phyloP scores from a whole-genome alignment of 768 basidiomycete genomes.

The Tulasnella sp. region DNA sequence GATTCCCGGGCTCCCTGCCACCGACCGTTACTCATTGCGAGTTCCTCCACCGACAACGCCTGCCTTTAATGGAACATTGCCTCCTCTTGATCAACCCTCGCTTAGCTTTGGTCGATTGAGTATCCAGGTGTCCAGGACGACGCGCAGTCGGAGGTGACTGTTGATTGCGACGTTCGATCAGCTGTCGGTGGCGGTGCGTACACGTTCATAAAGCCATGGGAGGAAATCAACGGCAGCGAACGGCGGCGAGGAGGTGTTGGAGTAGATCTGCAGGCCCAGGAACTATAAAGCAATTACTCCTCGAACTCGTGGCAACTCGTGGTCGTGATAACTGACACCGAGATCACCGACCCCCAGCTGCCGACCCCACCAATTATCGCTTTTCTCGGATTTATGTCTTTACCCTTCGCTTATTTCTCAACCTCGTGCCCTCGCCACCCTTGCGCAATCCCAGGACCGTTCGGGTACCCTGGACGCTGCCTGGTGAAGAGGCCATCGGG shows the following conservation, averaged over 20 bases:
- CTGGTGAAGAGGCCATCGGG: no score
- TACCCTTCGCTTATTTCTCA: no score
- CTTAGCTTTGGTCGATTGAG: background rate
- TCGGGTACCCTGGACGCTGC: no score
- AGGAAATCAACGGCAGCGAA: no score
- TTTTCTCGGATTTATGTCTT: background rate
- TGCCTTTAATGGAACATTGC: background rate
- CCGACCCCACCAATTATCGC: background rate
- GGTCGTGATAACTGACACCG: background rate
- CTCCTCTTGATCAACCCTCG: background rate
- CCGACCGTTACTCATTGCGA: background rate
- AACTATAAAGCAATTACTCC: background rate
- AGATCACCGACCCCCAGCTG: background rate
- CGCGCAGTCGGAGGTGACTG: background rate
- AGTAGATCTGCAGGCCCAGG: background rate
- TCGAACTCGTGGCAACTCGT: background rate
- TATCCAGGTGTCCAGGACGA: background rate
- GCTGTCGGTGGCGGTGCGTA: background rate
- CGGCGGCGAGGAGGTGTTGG: no score
- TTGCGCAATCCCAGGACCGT: no score
- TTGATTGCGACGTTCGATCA: background rate
- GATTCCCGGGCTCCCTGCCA: background rate
- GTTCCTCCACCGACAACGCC: background rate
- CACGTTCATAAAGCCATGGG: background rate
- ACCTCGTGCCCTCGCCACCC: no score